Evolutionary conservation across 2,329 filamentous ascomycete species (phyloP).

Genomic region (Stemphylium lycopersici): DNA sequence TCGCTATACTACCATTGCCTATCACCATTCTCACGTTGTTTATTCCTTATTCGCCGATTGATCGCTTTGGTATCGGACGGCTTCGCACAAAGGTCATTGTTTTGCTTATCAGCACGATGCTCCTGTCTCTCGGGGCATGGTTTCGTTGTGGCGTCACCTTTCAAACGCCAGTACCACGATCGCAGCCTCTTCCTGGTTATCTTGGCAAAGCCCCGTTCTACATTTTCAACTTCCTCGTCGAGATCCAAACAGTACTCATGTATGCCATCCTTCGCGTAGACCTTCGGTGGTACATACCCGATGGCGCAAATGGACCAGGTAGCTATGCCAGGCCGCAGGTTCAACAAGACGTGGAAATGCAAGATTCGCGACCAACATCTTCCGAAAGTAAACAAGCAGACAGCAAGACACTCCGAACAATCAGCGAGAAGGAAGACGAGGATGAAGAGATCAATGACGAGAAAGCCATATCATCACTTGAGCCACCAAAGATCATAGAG

Average conservation of each 20-base stretch:
- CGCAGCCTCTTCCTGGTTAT: constrained; percentile 69
- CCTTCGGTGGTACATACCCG: constrained; percentile 73
- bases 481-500: constrained; percentile 8
- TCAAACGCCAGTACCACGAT: constrained; percentile 53
- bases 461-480: neutral
- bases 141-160: constrained; percentile 70
- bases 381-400: constrained; percentile 5
- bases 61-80: constrained; percentile 71
- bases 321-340: constrained; percentile 23
- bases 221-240: constrained; percentile 76
- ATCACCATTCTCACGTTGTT: constrained; percentile 58
- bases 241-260: constrained; percentile 71
- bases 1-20: constrained; percentile 71
- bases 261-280: constrained; percentile 75
- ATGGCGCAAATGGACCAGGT: constrained; percentile 65
- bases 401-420: neutral
- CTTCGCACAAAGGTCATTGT: constrained; percentile 71
- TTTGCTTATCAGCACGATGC: constrained; percentile 61
- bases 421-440: constrained; percentile 1
- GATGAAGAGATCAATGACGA: constrained; percentile 4
- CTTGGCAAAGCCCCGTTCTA: constrained; percentile 77
- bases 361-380: constrained; percentile 21
- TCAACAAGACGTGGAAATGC: constrained; percentile 25
- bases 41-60: constrained; percentile 50
- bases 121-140: constrained; percentile 71